phyloP scores from a whole-genome alignment of 441 rosid species.

The Raphanus hybrid region DNA sequence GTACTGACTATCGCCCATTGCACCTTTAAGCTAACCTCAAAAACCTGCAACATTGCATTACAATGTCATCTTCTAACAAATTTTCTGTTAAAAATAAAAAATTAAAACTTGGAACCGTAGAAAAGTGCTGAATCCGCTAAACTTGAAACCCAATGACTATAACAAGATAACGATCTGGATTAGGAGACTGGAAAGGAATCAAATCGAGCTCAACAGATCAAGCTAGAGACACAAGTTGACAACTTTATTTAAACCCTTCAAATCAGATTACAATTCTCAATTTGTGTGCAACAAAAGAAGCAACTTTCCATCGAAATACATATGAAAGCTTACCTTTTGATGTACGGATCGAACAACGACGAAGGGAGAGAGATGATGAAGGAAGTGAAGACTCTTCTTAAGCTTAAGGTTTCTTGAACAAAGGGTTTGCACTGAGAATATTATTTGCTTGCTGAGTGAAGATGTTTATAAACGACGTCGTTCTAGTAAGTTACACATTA shows the following conservation, averaged over 20 bases:
- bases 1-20: slow-evolving; percentile 47
- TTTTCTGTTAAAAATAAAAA: neutral
- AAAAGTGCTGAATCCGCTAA: neutral
- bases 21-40: slow-evolving; percentile 12
- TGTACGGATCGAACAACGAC: slow-evolving; percentile 16
- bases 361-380: slow-evolving; percentile 13
- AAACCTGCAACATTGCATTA: slow-evolving; percentile 2
- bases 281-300: neutral
- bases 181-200: neutral
- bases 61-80: too few species aligned
- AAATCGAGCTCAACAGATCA: neutral
- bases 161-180: neutral
- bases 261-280: neutral
- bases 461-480: too few species aligned
- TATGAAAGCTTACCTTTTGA: neutral
- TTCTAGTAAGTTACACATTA: too few species aligned
- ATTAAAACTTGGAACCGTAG: neutral
- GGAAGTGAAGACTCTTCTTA: neutral
- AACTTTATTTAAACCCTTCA: neutral
- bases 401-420: too few species aligned
- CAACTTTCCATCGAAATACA: neutral
- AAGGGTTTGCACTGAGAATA: too few species aligned
- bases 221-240: neutral
- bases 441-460: too few species aligned
- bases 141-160: neutral